Evolutionary conservation across 768 basidiomycete genomes (phyloP).

Genomic region (Boletus vinaceobasis): DNA sequence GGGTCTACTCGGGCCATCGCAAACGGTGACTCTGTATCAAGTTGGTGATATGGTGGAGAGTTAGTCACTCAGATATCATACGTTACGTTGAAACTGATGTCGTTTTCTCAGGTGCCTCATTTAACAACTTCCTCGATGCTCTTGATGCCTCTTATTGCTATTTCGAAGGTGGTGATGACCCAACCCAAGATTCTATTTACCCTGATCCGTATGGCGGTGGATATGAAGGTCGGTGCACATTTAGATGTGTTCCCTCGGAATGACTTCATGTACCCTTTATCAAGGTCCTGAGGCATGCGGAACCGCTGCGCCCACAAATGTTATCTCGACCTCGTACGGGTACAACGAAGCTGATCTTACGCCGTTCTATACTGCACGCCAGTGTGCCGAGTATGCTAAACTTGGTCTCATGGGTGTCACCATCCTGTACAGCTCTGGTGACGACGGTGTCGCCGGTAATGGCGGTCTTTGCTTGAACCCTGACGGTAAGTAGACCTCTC

Average conservation of each 20-base stretch:
- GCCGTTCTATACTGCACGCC: constrained; percentile 36
- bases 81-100: not conserved
- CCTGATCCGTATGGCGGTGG: constrained; percentile 25
- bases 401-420: constrained; percentile 41
- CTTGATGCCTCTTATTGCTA: constrained; percentile 32
- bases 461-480: constrained; percentile 31
- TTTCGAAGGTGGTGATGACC: constrained; percentile 26
- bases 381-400: constrained; percentile 46
- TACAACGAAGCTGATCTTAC: constrained; percentile 36
- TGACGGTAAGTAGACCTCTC: constrained; percentile 15
- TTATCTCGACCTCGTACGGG: constrained; percentile 42
- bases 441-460: constrained; percentile 41
- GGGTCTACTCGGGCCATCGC: constrained; percentile 18
- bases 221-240: constrained; percentile 13
- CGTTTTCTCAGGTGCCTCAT: constrained; percentile 21
- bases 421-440: constrained; percentile 43
- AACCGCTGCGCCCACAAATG: constrained; percentile 32
- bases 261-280: not conserved
- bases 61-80: not conserved
- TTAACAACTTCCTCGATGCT: constrained; percentile 34
- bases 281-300: constrained; percentile 37
- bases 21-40: constrained; percentile 31
- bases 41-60: constrained; percentile 29
- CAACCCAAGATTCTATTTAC: constrained; percentile 24
- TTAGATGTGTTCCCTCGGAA: not conserved